phyloP scores from a whole-genome alignment of 345 rosid genomes.

The Diplotaxis tenuifolia region DNA sequence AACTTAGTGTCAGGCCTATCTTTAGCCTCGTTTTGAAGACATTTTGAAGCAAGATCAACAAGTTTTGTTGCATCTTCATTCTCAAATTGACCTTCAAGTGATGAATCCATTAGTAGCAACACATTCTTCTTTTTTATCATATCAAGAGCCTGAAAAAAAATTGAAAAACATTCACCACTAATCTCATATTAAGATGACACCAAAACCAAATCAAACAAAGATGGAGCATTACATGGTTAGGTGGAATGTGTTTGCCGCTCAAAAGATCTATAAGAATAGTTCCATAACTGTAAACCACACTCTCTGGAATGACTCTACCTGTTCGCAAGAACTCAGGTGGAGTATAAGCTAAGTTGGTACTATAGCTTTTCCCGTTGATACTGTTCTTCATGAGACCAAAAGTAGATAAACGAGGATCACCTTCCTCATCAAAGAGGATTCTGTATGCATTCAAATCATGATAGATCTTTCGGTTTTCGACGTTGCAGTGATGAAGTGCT shows the following conservation, averaged over 20 bases:
- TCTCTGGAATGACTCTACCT: constrained; percentile 45
- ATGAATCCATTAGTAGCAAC: constrained; percentile 33
- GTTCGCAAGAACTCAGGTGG: constrained; percentile 88
- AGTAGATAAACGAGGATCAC: constrained; percentile 75
- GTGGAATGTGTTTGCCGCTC: constrained; percentile 65
- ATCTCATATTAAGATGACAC: background rate
- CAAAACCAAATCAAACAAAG: background rate
- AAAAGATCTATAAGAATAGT: constrained; percentile 42
- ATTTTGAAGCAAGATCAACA: constrained; percentile 35
- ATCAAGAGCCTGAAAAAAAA: constrained; percentile 31
- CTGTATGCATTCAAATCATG: constrained; percentile 94
- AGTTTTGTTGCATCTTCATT: constrained; percentile 20
- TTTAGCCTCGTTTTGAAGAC: constrained; percentile 40
- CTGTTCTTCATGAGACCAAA: constrained; percentile 94
- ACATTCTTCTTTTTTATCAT: constrained; percentile 17
- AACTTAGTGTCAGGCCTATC: constrained; percentile 38
- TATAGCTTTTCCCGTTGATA: constrained; percentile 60
- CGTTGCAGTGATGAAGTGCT: constrained; percentile 63
- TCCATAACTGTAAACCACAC: constrained; percentile 43
- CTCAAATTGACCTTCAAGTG: constrained; percentile 27
- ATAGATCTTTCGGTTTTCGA: constrained; percentile 62
- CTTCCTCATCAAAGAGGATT: constrained; percentile 85
- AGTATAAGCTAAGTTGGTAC: constrained; percentile 87
- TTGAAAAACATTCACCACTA: background rate
- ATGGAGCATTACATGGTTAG: constrained; percentile 56